Base-by-base conservation (phyloP, 768 basidiomycete species). In the Leccinum uliginosum region DNA sequence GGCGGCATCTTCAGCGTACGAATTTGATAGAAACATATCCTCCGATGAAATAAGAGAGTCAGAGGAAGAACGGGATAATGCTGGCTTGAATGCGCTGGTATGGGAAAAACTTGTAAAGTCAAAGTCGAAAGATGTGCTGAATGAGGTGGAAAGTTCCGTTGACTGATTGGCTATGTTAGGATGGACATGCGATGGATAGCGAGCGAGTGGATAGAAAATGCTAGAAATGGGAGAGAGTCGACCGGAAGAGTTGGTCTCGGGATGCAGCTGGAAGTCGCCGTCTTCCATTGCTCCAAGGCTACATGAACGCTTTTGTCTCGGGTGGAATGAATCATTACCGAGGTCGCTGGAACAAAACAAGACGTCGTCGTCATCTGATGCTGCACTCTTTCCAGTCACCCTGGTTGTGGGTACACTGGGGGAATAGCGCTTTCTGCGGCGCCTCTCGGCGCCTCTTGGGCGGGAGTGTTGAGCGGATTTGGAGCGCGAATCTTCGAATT, bases 401-500 rank as follows among this genome's bases (percentile, higher is more conserved):
- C 59, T 57, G 17, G 59, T 53, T 2, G 54, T 61, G 38, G 64
- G 61, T 4, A 53, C 58, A 43, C 64, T 64, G 7, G 71, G 65
- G 26, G 69, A 68, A 17, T 71, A 65, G 30, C 75, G 73, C 63
- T 78, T 79, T 61, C 72, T 76, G 17, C 76, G 76, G 58, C 78
- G 74, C 64, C 71, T 75, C 55, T 76, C 74, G 24, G 71, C 57
- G 21, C 75, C 74, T 51, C 75, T 76, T 53, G 74, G 69, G 44
- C 75, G 76, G 34, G 69, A 69, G 55, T 73, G 70, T 14, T 71
- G 66, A 51, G 68, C 72, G 32, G 73, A 72, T 56, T 73, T 72
- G 35, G 79, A 79, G 54, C 82, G 75, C 24, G 76, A 75, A 50
- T 76, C 71, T 68, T 89, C 87, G 65, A 83, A 86, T 60, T 87